Evolutionary conservation across 2,329 filamentous ascomycete genomes (phyloP).

Genomic region (Colletotrichum sp.): DNA sequence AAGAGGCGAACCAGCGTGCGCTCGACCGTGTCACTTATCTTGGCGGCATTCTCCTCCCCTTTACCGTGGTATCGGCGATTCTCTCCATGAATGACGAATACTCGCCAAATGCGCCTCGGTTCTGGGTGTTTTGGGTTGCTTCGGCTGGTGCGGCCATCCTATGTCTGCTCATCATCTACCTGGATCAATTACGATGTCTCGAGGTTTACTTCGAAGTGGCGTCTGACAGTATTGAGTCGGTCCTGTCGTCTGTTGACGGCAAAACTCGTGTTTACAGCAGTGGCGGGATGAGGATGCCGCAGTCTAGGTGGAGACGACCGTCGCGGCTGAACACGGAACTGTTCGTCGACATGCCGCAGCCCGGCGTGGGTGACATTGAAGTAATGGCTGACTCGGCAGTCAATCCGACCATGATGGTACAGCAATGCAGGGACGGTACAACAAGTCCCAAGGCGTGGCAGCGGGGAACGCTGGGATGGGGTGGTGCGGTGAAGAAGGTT

Average conservation of each 20-base stretch:
- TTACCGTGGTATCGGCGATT: constrained; percentile 52
- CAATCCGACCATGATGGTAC: constrained; percentile 32
- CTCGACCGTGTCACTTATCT: constrained; percentile 55
- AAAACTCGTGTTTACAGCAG: not conserved
- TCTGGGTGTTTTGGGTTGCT: constrained; percentile 56
- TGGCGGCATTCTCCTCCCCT: constrained; percentile 52
- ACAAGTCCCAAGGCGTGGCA: constrained; percentile 41
- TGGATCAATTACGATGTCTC: constrained; percentile 49
- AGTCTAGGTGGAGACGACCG: not conserved
- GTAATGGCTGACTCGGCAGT: constrained; percentile 22
- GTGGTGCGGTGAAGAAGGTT: constrained; percentile 48
- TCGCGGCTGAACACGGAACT: constrained; percentile 16
- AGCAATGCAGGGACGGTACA: constrained; percentile 29
- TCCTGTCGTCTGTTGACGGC: not conserved
- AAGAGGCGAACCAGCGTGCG: constrained; percentile 40
- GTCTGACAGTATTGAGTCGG: constrained; percentile 27
- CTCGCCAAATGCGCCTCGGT: constrained; percentile 42
- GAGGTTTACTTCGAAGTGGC: constrained; percentile 53
- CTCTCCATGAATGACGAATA: constrained; percentile 52
- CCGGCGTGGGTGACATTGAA: constrained; percentile 18
- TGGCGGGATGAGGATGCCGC: constrained; percentile 32
- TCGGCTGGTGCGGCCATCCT: constrained; percentile 41
- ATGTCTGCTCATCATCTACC: constrained; percentile 50
- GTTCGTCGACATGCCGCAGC: constrained; percentile 18
- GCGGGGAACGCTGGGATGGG: constrained; percentile 50